phyloP scores from a whole-genome alignment of 768 basidiomycete genomes.

The Russula sp. region DNA sequence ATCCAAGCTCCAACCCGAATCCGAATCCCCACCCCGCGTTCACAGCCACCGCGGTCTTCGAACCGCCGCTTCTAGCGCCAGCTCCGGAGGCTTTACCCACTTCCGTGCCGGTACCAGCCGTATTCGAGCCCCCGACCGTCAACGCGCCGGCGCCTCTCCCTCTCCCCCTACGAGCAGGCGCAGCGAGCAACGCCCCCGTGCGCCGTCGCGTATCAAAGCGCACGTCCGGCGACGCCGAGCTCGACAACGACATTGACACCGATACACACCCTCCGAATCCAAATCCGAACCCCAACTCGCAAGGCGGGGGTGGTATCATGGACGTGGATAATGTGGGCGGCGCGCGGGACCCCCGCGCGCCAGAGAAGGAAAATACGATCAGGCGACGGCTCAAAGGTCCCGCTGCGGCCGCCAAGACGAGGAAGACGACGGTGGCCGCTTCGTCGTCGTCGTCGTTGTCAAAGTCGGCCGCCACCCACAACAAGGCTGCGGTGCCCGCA shows the following conservation, averaged over 20 bases:
- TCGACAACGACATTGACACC: conserved; percentile 18
- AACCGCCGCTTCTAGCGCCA: neutral
- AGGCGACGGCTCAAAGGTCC: conserved; percentile 20
- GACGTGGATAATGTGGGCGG: conserved; percentile 4
- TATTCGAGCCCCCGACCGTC: no score
- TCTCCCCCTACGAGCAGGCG: conserved; percentile 1
- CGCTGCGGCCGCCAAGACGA: conserved; percentile 5
- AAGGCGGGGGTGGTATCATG: conserved; percentile 2
- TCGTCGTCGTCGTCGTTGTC: neutral
- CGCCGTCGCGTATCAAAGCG: conserved; percentile 21
- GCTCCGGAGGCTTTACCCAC: neutral
- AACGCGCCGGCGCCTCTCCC: conserved; percentile 4
- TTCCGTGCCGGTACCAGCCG: conserved; percentile 6
- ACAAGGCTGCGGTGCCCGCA: neutral
- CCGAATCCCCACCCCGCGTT: neutral
- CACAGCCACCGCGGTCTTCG: neutral
- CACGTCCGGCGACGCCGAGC: conserved; percentile 15
- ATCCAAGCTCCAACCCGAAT: no score
- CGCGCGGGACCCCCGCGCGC: neutral
- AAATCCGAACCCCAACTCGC: neutral
- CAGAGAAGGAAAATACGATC: conserved; percentile 25
- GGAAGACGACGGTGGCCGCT: neutral
- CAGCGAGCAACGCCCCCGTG: conserved; percentile 10
- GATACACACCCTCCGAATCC: neutral
- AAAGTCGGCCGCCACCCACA: neutral